Evolutionary conservation across 2,329 filamentous ascomycete species (phyloP).

Genomic region (Fusarium devonianum): DNA sequence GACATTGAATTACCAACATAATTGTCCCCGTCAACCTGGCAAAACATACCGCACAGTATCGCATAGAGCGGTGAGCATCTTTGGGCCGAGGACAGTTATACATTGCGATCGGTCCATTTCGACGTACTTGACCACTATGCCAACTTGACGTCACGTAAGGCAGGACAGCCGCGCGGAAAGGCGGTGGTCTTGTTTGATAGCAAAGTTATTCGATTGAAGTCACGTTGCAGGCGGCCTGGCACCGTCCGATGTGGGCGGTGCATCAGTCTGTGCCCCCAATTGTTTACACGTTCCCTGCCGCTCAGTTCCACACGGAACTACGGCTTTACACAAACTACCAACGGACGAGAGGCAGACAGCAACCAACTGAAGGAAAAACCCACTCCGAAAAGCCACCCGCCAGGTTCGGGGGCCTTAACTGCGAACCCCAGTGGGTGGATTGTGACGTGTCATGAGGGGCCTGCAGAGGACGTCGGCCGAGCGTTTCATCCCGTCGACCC

Average conservation of each 20-base stretch:
- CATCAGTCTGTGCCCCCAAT: no score
- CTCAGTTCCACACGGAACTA: no score
- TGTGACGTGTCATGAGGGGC: constrained; percentile 42
- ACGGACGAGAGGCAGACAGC: neutral
- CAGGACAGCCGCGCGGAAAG: no score
- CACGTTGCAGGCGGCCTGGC: no score
- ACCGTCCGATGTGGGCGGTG: no score
- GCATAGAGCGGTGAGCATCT: constrained; percentile 35
- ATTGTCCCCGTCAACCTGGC: constrained; percentile 15
- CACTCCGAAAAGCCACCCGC: constrained; percentile 15
- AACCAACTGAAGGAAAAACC: neutral
- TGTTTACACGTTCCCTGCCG: no score
- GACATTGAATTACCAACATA: no score
- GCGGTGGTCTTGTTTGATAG: no score
- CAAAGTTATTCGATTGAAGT: no score
- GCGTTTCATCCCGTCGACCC: constrained; percentile 40
- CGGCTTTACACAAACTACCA: no score
- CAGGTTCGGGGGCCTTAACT: constrained; percentile 26
- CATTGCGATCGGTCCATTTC: neutral
- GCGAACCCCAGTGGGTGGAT: constrained; percentile 35
- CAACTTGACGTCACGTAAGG: neutral
- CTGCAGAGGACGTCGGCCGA: constrained; percentile 36
- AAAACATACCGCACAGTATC: constrained; percentile 10
- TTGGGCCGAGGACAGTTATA: constrained; percentile 1
- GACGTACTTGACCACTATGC: neutral